Percentiles rank a stretch among this genome's conserved stretches.
These are phyloP conservation scores for Parastagonospora nodorum DNA, from an alignment of 2,329 filamentous ascomycete genomes.

Conservation along the genomic window DNA sequence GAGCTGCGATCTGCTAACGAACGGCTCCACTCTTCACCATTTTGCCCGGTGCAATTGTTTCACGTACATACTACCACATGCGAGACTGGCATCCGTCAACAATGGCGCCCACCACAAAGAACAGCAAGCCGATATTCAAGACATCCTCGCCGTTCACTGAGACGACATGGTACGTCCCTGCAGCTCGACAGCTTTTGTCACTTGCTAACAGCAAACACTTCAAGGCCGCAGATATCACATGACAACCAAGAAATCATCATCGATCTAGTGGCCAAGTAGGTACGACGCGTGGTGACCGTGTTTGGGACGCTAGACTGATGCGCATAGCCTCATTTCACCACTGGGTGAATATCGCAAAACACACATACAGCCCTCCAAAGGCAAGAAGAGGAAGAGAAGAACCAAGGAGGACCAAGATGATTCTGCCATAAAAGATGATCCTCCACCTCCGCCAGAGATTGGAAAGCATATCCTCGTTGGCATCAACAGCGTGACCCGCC, in stretches of 20 bases:
- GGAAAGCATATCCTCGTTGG: slow-evolving; percentile 66
- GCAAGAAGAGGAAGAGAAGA: slow-evolving; percentile 53
- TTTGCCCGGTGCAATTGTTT: background rate
- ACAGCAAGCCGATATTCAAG: slow-evolving; percentile 62
- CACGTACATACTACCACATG: background rate
- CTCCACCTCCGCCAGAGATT: slow-evolving; percentile 54
- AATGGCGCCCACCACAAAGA: slow-evolving; percentile 33
- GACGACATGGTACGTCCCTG: slow-evolving; percentile 59
- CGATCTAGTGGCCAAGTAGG: slow-evolving; percentile 70
- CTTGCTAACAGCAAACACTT: slow-evolving; percentile 8
- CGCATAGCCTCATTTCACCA: slow-evolving; percentile 63
- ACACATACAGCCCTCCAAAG: slow-evolving; percentile 63
- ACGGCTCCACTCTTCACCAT: background rate
- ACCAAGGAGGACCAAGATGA: slow-evolving; percentile 21
- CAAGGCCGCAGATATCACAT: slow-evolving; percentile 64
- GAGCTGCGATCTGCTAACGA: background rate
- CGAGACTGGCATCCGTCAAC: background rate
- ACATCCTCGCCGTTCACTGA: slow-evolving; percentile 69
- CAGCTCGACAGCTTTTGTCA: background rate
- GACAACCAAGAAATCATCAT: slow-evolving; percentile 68
- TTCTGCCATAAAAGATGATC: slow-evolving; percentile 13
- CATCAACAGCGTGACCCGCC: slow-evolving; percentile 65
- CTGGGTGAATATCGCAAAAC: slow-evolving; percentile 65
- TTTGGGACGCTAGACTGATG: background rate
- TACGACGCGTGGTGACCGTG: slow-evolving; percentile 11